phyloP scores from a whole-genome alignment of 163 green algal species.

The Volvox carteri region DNA sequence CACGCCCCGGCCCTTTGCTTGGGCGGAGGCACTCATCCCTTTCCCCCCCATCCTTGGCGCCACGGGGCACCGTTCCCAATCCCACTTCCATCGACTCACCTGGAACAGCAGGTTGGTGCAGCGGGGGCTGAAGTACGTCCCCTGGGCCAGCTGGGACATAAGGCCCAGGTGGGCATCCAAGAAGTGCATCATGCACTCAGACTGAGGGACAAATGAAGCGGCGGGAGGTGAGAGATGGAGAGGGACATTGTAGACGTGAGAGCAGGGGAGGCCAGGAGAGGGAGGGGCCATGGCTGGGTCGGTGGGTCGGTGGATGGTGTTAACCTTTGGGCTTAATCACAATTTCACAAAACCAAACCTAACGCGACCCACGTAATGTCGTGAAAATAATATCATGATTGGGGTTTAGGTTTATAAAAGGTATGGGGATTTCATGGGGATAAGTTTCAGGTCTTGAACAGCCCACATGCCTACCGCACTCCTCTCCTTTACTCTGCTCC shows the following conservation, averaged over 20 bases:
- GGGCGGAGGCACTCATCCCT: neutral
- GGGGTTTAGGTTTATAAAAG: too few relatives aligned
- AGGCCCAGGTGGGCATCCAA: constrained; percentile 87
- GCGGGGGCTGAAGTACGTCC: constrained; percentile 77
- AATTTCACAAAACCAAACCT: too few relatives aligned
- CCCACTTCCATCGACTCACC: neutral
- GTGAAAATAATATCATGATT: too few relatives aligned
- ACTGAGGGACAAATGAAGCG: constrained; percentile 50
- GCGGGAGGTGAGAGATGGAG: neutral
- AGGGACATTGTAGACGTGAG: neutral
- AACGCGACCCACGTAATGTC: too few relatives aligned
- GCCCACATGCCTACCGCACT: too few relatives aligned
- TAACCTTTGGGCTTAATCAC: too few relatives aligned
- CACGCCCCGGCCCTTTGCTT: too few relatives aligned
- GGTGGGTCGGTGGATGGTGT: too few relatives aligned
- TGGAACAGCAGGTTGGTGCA: constrained; percentile 77
- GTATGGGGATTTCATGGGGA: too few relatives aligned
- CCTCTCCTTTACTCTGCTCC: too few relatives aligned
- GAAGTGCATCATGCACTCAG: constrained; percentile 83
- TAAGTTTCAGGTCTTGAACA: too few relatives aligned
- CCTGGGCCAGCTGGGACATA: constrained; percentile 71
- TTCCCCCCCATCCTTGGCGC: neutral
- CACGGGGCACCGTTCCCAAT: neutral
- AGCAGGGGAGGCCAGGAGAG: neutral
- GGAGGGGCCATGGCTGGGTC: too few relatives aligned